Percentiles rank a stretch among this genome's conserved stretches.
phyloP scores from a whole-genome alignment of 331 rosid species.

The Ulmus americana region DNA sequence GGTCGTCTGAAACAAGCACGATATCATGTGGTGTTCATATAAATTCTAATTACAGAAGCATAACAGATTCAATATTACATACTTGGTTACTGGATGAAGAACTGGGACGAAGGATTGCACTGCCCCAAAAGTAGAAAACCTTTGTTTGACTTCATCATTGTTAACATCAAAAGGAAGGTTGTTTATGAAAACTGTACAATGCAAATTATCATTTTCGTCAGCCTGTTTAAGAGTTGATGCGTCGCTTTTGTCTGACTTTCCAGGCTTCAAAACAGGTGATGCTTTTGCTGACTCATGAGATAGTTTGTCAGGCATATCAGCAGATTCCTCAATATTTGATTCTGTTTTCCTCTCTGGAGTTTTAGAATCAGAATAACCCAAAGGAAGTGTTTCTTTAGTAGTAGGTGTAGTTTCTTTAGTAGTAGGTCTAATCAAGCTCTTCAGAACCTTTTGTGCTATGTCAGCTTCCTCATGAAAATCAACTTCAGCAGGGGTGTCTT shows the following conservation, averaged over 20 bases:
- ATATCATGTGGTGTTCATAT: slow-evolving; percentile 11
- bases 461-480: slow-evolving; percentile 81
- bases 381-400: slow-evolving; percentile 31
- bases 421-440: slow-evolving; percentile 52
- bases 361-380: slow-evolving; percentile 32
- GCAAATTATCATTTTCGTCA: slow-evolving; percentile 52
- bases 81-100: slow-evolving; percentile 83
- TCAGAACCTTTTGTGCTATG: slow-evolving; percentile 69
- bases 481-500: slow-evolving; percentile 38
- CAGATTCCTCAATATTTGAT: slow-evolving; percentile 25
- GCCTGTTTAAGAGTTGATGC: slow-evolving; percentile 36
- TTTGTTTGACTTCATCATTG: slow-evolving; percentile 69
- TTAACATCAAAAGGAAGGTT: slow-evolving; percentile 81
- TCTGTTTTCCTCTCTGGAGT: slow-evolving; percentile 27
- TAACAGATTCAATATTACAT: slow-evolving; percentile 22
- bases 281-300: slow-evolving; percentile 43
- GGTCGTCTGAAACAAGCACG: slow-evolving; percentile 67
- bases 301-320: slow-evolving; percentile 31
- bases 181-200: slow-evolving; percentile 67
- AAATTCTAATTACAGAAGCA: slow-evolving; percentile 16
- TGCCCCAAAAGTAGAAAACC: slow-evolving; percentile 81
- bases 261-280: slow-evolving; percentile 34
- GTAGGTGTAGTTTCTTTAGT: slow-evolving; percentile 42
- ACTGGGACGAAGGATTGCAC: slow-evolving; percentile 76
- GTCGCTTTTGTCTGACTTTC: slow-evolving; percentile 29